Evolutionary conservation across 768 basidiomycete species (phyloP).

Genomic region (Lactarius sanguifluus): DNA sequence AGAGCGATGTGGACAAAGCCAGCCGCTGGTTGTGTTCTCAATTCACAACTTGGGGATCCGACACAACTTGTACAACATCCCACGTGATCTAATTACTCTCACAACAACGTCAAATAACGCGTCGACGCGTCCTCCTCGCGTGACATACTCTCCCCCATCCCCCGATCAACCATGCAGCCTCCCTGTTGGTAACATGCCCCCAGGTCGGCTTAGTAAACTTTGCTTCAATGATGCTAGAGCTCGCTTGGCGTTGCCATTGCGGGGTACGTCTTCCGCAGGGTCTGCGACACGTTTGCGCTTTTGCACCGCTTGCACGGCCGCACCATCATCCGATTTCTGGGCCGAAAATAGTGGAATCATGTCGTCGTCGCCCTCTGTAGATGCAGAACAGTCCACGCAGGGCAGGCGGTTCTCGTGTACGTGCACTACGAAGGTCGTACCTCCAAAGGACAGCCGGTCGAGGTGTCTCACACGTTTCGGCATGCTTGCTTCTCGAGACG

Average conservation of each 20-base stretch:
- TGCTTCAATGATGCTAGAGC: constrained; percentile 66
- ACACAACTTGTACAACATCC: constrained; percentile 25
- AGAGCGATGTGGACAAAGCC: constrained; percentile 25
- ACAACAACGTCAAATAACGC: constrained; percentile 30
- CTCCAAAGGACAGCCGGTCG: constrained; percentile 65
- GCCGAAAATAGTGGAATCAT: constrained; percentile 61
- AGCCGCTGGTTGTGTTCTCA: constrained; percentile 30
- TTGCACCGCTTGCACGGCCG: constrained; percentile 5
- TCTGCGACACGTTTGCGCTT: constrained; percentile 34
- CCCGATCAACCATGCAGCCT: not conserved
- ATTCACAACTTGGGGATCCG: constrained; percentile 20
- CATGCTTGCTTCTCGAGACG: constrained; percentile 63
- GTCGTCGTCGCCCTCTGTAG: constrained; percentile 38
- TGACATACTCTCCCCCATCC: constrained; percentile 3
- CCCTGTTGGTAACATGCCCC: constrained; percentile 2
- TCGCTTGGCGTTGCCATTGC: constrained; percentile 60
- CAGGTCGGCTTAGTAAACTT: constrained; percentile 56
- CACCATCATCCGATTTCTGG: not conserved
- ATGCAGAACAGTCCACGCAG: constrained; percentile 59
- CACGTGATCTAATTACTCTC: constrained; percentile 23
- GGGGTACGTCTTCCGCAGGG: constrained; percentile 30
- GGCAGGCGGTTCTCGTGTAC: constrained; percentile 62
- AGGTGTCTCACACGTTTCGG: constrained; percentile 62
- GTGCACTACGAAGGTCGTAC: constrained; percentile 69
- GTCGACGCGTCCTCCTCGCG: constrained; percentile 28